Percentiles rank a stretch among this genome's conserved stretches.
Conservation (phyloP, 164 flowering plant species). For the Warburgia ugandensis region DNA sequence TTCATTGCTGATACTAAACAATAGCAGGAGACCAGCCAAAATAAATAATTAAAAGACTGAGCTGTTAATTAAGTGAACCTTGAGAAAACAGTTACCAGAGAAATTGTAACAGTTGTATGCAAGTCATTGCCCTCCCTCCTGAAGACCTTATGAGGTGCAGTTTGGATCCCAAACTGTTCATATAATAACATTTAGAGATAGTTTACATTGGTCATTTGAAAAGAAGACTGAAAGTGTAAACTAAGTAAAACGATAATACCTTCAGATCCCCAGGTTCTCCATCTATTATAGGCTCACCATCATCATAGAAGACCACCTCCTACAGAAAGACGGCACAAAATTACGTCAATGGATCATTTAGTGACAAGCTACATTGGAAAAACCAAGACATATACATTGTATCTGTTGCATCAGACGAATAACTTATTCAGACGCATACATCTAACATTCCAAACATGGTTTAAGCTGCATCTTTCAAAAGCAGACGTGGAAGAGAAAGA, state of each 20-base stretch:
- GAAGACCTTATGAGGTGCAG: conserved; percentile 88
- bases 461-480: no score
- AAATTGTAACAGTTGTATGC: conserved; percentile 76
- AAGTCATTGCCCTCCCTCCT: conserved; percentile 91
- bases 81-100: conserved; percentile 55
- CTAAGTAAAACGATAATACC: conserved; percentile 25
- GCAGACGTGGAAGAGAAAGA: no score
- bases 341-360: no score
- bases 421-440: no score
- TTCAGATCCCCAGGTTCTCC: conserved; percentile 96
- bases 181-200: neutral
- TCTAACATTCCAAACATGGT: no score
- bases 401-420: neutral
- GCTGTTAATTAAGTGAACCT: neutral
- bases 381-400: no score
- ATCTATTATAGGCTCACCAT: conserved; percentile 92
- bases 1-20: no score
- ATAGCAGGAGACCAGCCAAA: no score
- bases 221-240: neutral
- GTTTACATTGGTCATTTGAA: neutral
- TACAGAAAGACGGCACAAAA: conserved; percentile 19
- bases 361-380: no score
- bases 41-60: no score
- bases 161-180: conserved; percentile 75
- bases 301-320: conserved; percentile 93